Base-by-base conservation (phyloP, 1,139 yeast genomes). In the Protomyces lactucae-debilis region DNA sequence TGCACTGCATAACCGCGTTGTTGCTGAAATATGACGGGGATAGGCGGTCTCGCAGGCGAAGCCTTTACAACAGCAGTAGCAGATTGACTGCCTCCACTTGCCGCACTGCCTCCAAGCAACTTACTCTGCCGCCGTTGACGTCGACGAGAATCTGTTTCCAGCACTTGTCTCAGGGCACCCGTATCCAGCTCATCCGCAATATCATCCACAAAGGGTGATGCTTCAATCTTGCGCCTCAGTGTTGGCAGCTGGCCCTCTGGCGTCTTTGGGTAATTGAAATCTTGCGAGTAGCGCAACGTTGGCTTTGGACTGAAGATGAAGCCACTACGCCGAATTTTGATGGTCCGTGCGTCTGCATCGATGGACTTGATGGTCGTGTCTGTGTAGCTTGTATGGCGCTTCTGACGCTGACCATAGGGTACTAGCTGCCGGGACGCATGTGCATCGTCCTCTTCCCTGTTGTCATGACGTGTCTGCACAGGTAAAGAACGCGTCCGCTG, bases 181-280 rank as follows among this genome's bases (percentile, higher is more conserved):
- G 63, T 59, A 51, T 59, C 57, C 35, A 59, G 36, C 37, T 59
- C 63, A 39, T 59, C 63, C 18, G 63, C 63, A 32, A 59, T 46
- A 32, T 59, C 55, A n/a, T 59, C 63, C 45, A 59, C 53, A 23
- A 59, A 59, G 21, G 63, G 52, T 3, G 63, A 59, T 10, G 43
- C 46, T 12, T 48, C 43, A 8, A 48, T 55, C 21, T 55, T 55
- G 0, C 43, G n/a, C 18, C 39, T 45, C 48, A 59, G 32, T 9
- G 63, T 59, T 16, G 63, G 63, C 12, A 59, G 43, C 18, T 52
- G 63, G 14, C 63, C 63, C n/a, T 59, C 57, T 3, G 63, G 63
- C 45, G 52, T 59, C 43, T 39, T 40, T 9, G 52, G 37, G 32
- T 52, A 59, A n/a, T 43, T 21, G 18, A 35, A 36, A 18, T 28